Conservation (phyloP, 148 eudicot species). For the Oxyria digyna region DNA sequence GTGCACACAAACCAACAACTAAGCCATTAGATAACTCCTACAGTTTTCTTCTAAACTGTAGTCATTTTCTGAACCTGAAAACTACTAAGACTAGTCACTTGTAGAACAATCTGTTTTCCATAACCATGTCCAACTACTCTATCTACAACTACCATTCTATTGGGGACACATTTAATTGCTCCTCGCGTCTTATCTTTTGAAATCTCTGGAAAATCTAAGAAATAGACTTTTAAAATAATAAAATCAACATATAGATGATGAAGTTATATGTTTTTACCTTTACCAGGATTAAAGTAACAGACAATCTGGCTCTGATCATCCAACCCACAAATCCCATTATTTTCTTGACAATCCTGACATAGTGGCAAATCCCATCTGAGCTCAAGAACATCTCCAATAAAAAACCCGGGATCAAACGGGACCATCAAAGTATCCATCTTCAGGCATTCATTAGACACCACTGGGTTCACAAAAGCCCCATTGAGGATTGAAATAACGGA, state of each 20-base stretch:
- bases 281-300: conserved; percentile 21
- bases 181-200: not conserved
- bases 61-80: not conserved
- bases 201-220: not conserved
- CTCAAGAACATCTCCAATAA: conserved; percentile 25
- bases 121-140: not conserved
- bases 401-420: conserved; percentile 18
- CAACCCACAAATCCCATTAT: conserved; percentile 42
- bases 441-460: conserved; percentile 17
- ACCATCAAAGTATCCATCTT: conserved; percentile 18
- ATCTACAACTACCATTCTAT: not conserved
- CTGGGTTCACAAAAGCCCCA: not conserved
- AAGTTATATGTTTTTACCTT: not conserved
- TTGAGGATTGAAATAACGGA: conserved; percentile 40
- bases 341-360: conserved; percentile 42
- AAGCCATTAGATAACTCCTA: no score
- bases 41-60: no score
- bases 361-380: conserved; percentile 51
- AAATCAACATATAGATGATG: not conserved
- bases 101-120: not conserved
- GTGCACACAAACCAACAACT: no score
- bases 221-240: not conserved
- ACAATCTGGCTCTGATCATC: conserved; percentile 18
- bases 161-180: not conserved
- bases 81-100: not conserved